Evolutionary conservation across 768 basidiomycete species (phyloP).

Genomic region (Glaciozyma martinii): DNA sequence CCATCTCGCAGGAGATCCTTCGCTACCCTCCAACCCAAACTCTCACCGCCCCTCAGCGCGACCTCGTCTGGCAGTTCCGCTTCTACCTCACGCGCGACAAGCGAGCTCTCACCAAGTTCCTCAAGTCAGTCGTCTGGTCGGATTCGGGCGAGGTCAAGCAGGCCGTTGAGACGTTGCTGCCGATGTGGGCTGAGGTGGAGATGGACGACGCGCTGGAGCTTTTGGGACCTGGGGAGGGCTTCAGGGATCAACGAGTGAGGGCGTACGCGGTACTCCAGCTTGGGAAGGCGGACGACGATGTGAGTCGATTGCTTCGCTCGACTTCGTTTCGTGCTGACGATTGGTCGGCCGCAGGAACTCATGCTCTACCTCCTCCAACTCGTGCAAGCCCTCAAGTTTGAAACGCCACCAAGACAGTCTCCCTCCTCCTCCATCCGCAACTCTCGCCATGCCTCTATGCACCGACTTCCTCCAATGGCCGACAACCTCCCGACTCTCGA

Average conservation of each 20-base stretch:
- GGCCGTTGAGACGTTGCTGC: conserved; percentile 88
- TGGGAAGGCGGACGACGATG: conserved; percentile 86
- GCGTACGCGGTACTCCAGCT: conserved; percentile 90
- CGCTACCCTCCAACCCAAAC: conserved; percentile 81
- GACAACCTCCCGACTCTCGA: conserved; percentile 70
- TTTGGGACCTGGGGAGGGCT: conserved; percentile 80
- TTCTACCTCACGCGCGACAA: conserved; percentile 90
- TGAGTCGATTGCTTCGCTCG: conserved; percentile 40
- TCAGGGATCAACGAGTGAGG: conserved; percentile 58
- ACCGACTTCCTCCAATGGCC: conserved; percentile 39
- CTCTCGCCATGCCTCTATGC: conserved; percentile 11
- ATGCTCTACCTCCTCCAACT: conserved; percentile 86
- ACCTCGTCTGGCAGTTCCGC: conserved; percentile 97
- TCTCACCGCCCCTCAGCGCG: conserved; percentile 84
- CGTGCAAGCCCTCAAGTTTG: conserved; percentile 96
- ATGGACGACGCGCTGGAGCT: conserved; percentile 93
- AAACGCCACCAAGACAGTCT: conserved; percentile 53
- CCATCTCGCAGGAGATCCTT: conserved; percentile 62
- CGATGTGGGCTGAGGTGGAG: conserved; percentile 94
- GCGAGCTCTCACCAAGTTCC: conserved; percentile 89
- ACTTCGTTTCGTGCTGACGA: conserved; percentile 1
- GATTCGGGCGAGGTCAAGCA: conserved; percentile 95
- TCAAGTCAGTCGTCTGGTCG: conserved; percentile 95
- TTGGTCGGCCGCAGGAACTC: conserved; percentile 58
- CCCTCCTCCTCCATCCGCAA: conserved; percentile 22